Evolutionary conservation across 2,329 filamentous ascomycete genomes (phyloP).

Genomic region (Coniochaeta pulveracea): DNA sequence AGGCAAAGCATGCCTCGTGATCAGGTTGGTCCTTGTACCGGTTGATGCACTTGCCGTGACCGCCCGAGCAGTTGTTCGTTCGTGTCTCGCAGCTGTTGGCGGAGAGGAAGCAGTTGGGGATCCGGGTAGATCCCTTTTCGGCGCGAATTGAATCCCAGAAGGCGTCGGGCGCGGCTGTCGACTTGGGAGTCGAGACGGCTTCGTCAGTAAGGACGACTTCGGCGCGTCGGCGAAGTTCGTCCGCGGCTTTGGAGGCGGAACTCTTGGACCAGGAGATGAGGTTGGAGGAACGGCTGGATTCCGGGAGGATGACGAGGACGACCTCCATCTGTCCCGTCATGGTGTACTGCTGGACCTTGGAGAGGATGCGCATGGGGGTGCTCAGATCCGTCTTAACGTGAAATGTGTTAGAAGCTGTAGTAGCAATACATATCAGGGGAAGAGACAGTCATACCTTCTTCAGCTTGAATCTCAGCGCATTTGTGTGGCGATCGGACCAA

Average conservation of each 20-base stretch:
- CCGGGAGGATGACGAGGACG: constrained; percentile 42
- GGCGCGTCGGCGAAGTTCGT: constrained; percentile 35
- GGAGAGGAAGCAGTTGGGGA: constrained; percentile 67
- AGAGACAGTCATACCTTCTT: constrained; percentile 24
- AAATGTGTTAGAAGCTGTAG: background rate
- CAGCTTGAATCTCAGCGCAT: constrained; percentile 31
- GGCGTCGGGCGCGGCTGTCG: constrained; percentile 9
- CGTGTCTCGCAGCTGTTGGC: constrained; percentile 53
- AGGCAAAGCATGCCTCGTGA: constrained; percentile 58
- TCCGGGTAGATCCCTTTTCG: constrained; percentile 24
- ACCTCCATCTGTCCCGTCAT: constrained; percentile 43
- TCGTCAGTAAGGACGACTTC: constrained; percentile 32
- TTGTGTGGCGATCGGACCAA: constrained; percentile 30
- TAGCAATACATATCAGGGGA: too few relatives aligned
- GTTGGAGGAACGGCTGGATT: constrained; percentile 25
- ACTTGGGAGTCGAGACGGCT: constrained; percentile 7
- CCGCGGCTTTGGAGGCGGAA: constrained; percentile 18
- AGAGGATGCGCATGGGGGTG: constrained; percentile 31
- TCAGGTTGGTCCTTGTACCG: constrained; percentile 40
- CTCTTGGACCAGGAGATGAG: constrained; percentile 25
- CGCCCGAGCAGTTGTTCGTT: constrained; percentile 71
- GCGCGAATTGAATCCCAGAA: constrained; percentile 16
- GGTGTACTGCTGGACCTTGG: too few relatives aligned
- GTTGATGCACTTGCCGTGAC: constrained; percentile 66
- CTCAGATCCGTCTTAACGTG: too few relatives aligned